Evolutionary conservation across 2,329 filamentous ascomycete genomes (phyloP), one percentile per base, ranked within the genome.

Genomic region (Penicillium sclerotigenum): DNA sequence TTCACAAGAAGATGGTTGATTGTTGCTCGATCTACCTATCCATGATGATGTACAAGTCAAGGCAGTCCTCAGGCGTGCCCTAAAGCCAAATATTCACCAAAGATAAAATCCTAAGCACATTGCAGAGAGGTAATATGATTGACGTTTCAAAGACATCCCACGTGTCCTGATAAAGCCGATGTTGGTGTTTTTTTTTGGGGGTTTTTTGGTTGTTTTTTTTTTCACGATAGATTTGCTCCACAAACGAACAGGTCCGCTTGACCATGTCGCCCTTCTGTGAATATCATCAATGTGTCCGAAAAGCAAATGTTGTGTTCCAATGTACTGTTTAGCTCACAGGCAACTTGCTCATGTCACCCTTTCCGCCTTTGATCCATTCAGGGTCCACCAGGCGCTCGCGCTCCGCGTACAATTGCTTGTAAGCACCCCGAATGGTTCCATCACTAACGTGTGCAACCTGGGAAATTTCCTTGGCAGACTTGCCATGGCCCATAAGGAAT

Each of bases 351-450:
- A 90, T 81, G 63, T 87, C 86, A 36, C 87, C 89, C 67, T 83
- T 82, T 56, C 88, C 88, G 57, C 87, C 85, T 52, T 83, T 81
- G 52, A 93, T 81, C 85, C 90, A 93, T 58, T 88, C 85, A 49
- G 85, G 79, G 64, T 88, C 86, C 66, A 97, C 84, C 56, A 99
- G 77, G 59, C 84, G 81, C 53, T 93, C 86, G 48, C 86, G 84
- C 47, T 88, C 86, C 18, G 82, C 80, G 71, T 92, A 93, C 47
- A 99, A 81, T 68, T 89, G 87, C 71, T 94, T 94, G 80, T 97
- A 99, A 0, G 93, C 92, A 26, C 90, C 95, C 68, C 95, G 92
- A 67, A 99, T 96, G 0, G 94, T 99, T 53, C 94, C 92, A 70
- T 99, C 95, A 71, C 91, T 97, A 28, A 99, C 94, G 62, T 91